Percentiles rank a stretch among this genome's conserved stretches.
These are phyloP conservation scores for Porphyrellus cyaneotinctus DNA, from an alignment of 768 basidiomycete species.

Conservation along the genomic window DNA sequence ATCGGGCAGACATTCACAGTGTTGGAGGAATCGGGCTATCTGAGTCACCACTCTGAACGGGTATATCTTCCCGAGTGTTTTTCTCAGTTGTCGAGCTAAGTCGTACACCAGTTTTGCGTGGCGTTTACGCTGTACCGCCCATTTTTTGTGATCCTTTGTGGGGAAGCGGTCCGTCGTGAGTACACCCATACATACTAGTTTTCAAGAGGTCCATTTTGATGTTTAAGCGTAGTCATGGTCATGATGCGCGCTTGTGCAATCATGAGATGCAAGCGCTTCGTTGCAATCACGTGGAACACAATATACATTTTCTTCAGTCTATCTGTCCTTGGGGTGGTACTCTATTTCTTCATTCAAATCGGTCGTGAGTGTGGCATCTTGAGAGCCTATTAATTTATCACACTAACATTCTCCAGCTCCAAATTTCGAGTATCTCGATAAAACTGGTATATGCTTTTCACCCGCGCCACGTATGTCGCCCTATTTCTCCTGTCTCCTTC, in stretches of 20 bases:
- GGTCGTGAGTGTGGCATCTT: not conserved
- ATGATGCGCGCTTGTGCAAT: conserved; percentile 25
- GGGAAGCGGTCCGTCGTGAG: conserved; percentile 25
- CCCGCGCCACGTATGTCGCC: conserved; percentile 9
- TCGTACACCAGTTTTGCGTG: conserved; percentile 14
- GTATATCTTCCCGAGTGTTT: conserved; percentile 9
- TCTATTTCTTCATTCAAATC: not conserved
- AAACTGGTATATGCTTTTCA: conserved; percentile 11
- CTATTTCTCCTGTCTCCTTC: not conserved
- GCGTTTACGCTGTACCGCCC: not conserved
- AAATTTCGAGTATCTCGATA: conserved; percentile 6
- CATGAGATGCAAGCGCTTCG: conserved; percentile 7
- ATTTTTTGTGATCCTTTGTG: conserved; percentile 7
- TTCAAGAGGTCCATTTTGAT: not conserved
- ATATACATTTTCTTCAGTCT: conserved; percentile 13
- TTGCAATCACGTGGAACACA: not conserved
- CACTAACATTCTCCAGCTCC: not conserved
- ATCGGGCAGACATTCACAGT: conserved; percentile 18
- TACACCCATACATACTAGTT: no score
- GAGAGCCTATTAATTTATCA: not conserved
- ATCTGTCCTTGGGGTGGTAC: not conserved
- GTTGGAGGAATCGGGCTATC: conserved; percentile 22
- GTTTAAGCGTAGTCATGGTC: conserved; percentile 18
- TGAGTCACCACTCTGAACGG: conserved; percentile 11
- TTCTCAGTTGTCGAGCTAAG: not conserved